phyloP scores from a whole-genome alignment of 495 filamentous ascomycete genomes.

The Copromyces sp. region DNA sequence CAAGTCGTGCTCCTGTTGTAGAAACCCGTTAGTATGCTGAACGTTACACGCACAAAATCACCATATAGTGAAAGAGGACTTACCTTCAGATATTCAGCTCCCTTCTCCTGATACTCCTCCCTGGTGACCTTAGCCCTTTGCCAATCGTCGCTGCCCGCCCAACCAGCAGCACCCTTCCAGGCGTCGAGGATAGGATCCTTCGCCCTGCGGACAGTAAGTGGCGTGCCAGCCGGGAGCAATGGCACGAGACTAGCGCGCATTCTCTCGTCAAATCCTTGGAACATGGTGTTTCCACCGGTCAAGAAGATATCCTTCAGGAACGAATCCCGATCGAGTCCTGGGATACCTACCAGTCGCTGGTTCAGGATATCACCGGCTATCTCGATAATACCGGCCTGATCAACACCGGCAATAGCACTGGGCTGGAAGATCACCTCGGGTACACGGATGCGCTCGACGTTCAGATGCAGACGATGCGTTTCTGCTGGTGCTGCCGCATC shows the following conservation, averaged over 20 bases:
- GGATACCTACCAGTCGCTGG: conserved; percentile 53
- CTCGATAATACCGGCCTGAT: conserved; percentile 88
- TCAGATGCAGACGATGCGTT: conserved; percentile 82
- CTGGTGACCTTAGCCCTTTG: conserved; percentile 46
- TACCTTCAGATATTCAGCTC: conserved; percentile 78
- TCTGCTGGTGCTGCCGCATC: conserved; percentile 72
- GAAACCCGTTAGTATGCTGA: background rate
- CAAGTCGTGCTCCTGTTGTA: conserved; percentile 63
- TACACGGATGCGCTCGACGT: conserved; percentile 92
- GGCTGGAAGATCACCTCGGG: conserved; percentile 95
- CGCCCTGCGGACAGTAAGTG: conserved; percentile 58
- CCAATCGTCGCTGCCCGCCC: conserved; percentile 46
- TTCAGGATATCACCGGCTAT: conserved; percentile 77
- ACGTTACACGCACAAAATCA: background rate
- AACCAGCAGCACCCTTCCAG: conserved; percentile 84
- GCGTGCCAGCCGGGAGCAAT: conserved; percentile 57
- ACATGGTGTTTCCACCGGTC: conserved; percentile 86
- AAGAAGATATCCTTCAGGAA: conserved; percentile 82
- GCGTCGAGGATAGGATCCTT: conserved; percentile 70
- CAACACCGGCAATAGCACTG: conserved; percentile 77
- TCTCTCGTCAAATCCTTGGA: conserved; percentile 77
- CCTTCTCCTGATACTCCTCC: conserved; percentile 77
- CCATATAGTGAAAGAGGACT: conserved; percentile 6
- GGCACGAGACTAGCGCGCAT: conserved; percentile 60
- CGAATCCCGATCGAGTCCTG: conserved; percentile 44